Conservation (phyloP, 192 early-diverging fungal genomes). For the Coemansia pectinata region DNA sequence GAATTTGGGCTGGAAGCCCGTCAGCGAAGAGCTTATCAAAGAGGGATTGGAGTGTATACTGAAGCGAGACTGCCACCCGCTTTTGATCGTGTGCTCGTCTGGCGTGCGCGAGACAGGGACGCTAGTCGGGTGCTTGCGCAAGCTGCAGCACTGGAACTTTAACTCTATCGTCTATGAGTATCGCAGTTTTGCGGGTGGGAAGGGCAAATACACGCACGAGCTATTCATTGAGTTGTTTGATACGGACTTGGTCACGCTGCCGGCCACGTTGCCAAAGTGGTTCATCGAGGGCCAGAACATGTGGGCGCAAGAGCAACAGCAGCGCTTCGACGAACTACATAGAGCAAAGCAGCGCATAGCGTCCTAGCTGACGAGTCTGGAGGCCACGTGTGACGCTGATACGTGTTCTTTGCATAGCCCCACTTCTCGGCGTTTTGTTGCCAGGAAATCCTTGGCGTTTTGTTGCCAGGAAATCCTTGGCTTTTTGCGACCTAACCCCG, state of each 20-base stretch:
- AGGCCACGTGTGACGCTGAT: neutral
- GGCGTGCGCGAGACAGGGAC: slow-evolving; percentile 94
- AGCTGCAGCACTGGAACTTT: slow-evolving; percentile 95
- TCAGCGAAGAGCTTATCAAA: slow-evolving; percentile 94
- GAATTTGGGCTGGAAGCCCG: slow-evolving; percentile 81
- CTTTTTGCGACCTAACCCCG: neutral
- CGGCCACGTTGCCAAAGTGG: slow-evolving; percentile 75
- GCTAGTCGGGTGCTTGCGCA: slow-evolving; percentile 89
- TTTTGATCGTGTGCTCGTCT: slow-evolving; percentile 90
- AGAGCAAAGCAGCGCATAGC: neutral
- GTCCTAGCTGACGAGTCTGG: neutral
- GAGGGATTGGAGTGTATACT: slow-evolving; percentile 89
- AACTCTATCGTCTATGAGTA: slow-evolving; percentile 98
- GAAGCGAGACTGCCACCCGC: slow-evolving; percentile 78
- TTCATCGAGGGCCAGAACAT: slow-evolving; percentile 70
- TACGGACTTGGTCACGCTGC: slow-evolving; percentile 84
- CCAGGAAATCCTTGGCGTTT: neutral
- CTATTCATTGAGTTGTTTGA: slow-evolving; percentile 98
- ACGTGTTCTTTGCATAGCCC: neutral
- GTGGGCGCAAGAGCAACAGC: slow-evolving; percentile 55
- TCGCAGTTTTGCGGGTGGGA: slow-evolving; percentile 88
- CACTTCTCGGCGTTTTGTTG: neutral
- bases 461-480: neutral
- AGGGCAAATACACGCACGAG: slow-evolving; percentile 82
- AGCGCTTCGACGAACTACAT: slow-evolving; percentile 30